Evolutionary conservation across 139 green algal genomes (phyloP).

Genomic region (Spirogloea muscicola): DNA sequence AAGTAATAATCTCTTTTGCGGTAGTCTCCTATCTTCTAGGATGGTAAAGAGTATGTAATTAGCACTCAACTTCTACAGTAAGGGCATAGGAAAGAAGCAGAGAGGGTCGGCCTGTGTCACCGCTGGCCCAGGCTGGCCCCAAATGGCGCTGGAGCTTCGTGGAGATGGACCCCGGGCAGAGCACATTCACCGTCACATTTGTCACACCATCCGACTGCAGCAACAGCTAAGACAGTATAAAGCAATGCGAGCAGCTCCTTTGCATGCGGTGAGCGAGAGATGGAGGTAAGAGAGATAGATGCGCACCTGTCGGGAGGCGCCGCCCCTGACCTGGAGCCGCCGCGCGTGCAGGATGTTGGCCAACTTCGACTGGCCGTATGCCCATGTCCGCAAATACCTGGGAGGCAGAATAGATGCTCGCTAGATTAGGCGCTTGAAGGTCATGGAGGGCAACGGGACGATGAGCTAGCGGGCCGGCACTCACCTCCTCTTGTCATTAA

Average conservation of each 20-base stretch:
- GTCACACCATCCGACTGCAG: constrained; percentile 21
- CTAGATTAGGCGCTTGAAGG: too few species aligned
- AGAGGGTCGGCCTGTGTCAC: neutral
- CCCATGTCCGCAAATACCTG: too few species aligned
- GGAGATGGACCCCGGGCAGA: constrained; percentile 79
- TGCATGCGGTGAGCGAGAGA: too few species aligned
- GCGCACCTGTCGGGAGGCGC: neutral
- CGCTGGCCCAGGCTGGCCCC: neutral
- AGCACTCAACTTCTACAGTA: neutral
- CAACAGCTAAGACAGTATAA: too few species aligned
- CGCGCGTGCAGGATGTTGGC: constrained; percentile 84
- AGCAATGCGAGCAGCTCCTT: too few species aligned
- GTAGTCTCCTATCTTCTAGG: neutral
- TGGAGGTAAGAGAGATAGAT: neutral
- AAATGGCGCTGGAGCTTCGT: constrained; percentile 71
- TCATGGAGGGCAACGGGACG: too few species aligned
- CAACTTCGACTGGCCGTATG: constrained; percentile 73
- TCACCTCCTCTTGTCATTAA: too few species aligned
- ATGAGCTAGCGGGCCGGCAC: too few species aligned
- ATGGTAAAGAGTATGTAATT: neutral
- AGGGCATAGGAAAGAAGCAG: neutral
- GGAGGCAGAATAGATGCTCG: too few species aligned
- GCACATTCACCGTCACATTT: constrained; percentile 61
- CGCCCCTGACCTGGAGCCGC: constrained; percentile 56
- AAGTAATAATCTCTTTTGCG: too few species aligned